Base-by-base conservation (phyloP, 768 basidiomycete genomes). In the Trametes punicea region DNA sequence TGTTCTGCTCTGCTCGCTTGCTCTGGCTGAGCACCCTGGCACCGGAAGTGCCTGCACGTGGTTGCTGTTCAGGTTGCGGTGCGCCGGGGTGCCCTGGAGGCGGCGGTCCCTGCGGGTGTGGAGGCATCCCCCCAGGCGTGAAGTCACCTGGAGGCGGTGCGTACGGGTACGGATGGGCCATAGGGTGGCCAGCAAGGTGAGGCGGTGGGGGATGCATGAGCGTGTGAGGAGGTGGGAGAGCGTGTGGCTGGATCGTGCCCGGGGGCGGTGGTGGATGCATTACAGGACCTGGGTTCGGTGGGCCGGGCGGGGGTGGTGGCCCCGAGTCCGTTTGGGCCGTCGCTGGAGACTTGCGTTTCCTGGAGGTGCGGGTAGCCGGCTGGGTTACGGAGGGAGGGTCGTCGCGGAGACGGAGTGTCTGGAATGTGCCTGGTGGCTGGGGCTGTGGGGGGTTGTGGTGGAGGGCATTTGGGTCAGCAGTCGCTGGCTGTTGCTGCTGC, bases 1-100 rank as follows among this genome's bases (percentile, higher is more conserved):
- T 80, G 70, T 97, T 97, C 75, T 97, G 93, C 65, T 95, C 93
- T 39, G 93, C 93, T 9, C 93, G 82, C 67, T 93, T 94, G 68
- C 85, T 88, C 66, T 79, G 83, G 70, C 87, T 90, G 46, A 93
- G 76, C 10, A 82, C 72, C 44, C 90, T 77, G 23, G 79, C 78
- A 18, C 72, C 70, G 7, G 58, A 46, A 8, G 18, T 31, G 49
- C 56, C 59, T 15, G 38, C 30, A 29, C 27, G 46, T 1, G 8
- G 30, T 25, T 64, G 11, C 4, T 64, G 54, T 1, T 60, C 51
- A 13, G 46, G 31, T 20, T 60, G 61, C 20, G 51, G 59, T 8
- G 51, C 30, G 16, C 56, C 56, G 6, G 51, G 47, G 45, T 57
- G 56, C 6, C 55, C 54, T 11, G 62, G 62, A 5, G 57, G 56